Conservation (phyloP, 768 basidiomycete species). For the Strobilomyces confusus region DNA sequence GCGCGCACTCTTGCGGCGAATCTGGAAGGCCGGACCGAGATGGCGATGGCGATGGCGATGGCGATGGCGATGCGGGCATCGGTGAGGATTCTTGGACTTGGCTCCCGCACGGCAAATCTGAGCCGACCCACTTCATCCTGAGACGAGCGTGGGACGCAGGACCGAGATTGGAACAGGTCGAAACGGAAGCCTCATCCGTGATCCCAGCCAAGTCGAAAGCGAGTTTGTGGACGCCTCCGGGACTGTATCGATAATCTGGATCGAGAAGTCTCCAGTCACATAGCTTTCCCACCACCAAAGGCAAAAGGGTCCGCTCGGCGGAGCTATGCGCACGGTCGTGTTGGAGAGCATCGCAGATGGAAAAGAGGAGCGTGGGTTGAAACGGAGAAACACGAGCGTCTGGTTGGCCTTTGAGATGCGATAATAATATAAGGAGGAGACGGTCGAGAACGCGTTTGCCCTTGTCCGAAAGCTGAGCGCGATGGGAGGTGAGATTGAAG, state of each 20-base stretch:
- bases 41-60: neutral
- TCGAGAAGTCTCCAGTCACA: conserved; percentile 26
- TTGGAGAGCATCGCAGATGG: conserved; percentile 21
- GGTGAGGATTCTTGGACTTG: neutral
- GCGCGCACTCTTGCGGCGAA: neutral
- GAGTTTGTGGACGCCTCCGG: conserved; percentile 11
- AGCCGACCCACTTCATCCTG: conserved; percentile 18
- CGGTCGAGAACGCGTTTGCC: conserved; percentile 9
- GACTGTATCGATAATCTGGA: conserved; percentile 10
- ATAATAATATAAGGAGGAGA: conserved; percentile 15
- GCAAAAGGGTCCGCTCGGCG: conserved; percentile 9
- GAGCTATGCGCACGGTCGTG: neutral
- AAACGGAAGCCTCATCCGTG: neutral
- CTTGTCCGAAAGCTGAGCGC: conserved; percentile 7
- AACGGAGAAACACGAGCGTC: neutral
- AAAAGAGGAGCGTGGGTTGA: conserved; percentile 19
- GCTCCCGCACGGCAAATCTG: conserved; percentile 6
- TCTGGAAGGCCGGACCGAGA: conserved; percentile 5
- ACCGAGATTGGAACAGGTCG: neutral
- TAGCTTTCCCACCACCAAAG: conserved; percentile 22
- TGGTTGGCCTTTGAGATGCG: conserved; percentile 4
- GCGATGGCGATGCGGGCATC: neutral
- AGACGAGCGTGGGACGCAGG: conserved; percentile 1
- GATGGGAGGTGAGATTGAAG: neutral
- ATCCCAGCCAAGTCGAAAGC: conserved; percentile 21